phyloP scores from a whole-genome alignment of 345 rosid genomes.

The Turnera subulata region DNA sequence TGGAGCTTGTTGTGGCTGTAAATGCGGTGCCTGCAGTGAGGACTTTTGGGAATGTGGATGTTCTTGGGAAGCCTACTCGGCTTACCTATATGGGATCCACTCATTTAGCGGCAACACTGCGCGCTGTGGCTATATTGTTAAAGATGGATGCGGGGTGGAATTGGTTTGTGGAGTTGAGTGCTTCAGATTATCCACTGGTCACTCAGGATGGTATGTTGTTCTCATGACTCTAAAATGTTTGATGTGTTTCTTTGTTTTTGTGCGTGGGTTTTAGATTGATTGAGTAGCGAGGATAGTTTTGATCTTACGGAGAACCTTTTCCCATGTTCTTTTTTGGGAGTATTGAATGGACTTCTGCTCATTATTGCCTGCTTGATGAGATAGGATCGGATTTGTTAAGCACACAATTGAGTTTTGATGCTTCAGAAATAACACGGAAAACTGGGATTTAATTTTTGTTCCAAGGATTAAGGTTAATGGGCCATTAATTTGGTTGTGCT shows the following conservation, averaged over 20 bases:
- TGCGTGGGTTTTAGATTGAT: neutral
- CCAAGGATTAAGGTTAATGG: too few species aligned
- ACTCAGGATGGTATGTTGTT: constrained; percentile 81
- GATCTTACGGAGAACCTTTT: neutral
- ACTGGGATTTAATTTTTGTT: neutral
- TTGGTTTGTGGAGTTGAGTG: constrained; percentile 86
- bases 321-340: neutral
- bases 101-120: constrained; percentile 58
- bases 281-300: neutral
- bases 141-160: constrained; percentile 77
- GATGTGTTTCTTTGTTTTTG: neutral
- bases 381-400: neutral
- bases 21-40: constrained; percentile 65
- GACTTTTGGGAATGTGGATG: constrained; percentile 87
- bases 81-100: constrained; percentile 74
- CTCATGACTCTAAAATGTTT: neutral
- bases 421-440: constrained; percentile 3
- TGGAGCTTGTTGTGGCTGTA: constrained; percentile 47
- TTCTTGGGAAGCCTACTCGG: constrained; percentile 73
- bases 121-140: constrained; percentile 74
- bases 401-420: neutral
- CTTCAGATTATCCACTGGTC: constrained; percentile 83
- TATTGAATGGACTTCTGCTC: neutral
- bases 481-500: too few species aligned
- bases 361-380: neutral